Base-by-base conservation (phyloP, 768 basidiomycete genomes). In the Boletus subparvulus region DNA sequence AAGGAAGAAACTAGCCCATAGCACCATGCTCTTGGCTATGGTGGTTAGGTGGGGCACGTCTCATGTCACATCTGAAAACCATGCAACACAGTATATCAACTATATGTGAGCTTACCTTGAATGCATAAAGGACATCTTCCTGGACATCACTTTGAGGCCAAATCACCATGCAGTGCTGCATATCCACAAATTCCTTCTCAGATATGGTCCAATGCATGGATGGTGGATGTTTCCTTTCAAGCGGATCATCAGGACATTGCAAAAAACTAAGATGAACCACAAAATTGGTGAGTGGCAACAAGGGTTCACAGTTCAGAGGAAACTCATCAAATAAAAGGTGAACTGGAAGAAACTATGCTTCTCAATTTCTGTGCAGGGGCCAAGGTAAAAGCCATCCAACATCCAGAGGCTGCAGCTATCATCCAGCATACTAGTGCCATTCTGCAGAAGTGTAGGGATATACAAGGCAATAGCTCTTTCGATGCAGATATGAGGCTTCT, bases 191-290 rank as follows among this genome's bases (percentile, higher is more conserved):
- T 72, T 68, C 47, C 47, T 75, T 2, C 13, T 13, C 0, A 28
- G 53, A 8, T 75, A 69, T 53, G 74, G 77, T 0, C 75, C 74
- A 5, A 58, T 67, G 32, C 65, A 71, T 54, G 62, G 63, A 0
- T 75, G 73, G 73, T 72, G 75, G 66, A 66, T 69, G 44, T 76
- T 73, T 50, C 67, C 69, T 3, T 71, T 73, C 41, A 65, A 75
- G 51, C 16, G 65, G 3, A 49, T 66, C 6, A 73, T 68, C 14
- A 66, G 73, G 0, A 43, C 47, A 7, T 33, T 73, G 26, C 67
- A 73, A 41, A 48, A 60, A 67, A 70, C 47, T 5, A 54, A 28
- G 0, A 42, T 13, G 0, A 54, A 54, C n/a, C 24, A 54, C 40
- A 54, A 42, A 47, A 26, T 28, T 4, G 47, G 36, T 36, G 2